phyloP scores from a whole-genome alignment of 176 grass and related monocot genomes.

The Tuctoria greenei region DNA sequence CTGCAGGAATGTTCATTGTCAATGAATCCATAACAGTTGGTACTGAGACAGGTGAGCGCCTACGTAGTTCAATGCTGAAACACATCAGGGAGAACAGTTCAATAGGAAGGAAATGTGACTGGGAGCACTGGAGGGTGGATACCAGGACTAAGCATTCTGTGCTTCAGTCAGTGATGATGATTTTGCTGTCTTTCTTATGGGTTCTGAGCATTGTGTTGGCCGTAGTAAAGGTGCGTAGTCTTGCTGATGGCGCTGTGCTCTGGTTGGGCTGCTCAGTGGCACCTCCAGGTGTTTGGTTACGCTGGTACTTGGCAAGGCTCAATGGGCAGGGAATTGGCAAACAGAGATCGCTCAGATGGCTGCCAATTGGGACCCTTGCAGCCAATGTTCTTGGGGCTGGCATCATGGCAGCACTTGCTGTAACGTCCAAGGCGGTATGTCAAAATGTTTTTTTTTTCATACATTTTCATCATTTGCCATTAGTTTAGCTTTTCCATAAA shows the following conservation, averaged over 20 bases:
- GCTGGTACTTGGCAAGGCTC: conserved; percentile 85
- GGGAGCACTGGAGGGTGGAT: conserved; percentile 52
- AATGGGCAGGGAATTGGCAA: conserved; percentile 79
- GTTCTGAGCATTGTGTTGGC: conserved; percentile 62
- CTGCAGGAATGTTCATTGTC: conserved; percentile 71
- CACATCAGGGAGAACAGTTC: conserved; percentile 38
- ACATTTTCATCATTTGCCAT: not conserved
- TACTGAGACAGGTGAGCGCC: conserved; percentile 61
- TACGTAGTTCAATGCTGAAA: conserved; percentile 47
- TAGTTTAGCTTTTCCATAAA: not conserved
- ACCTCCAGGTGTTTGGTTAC: conserved; percentile 80
- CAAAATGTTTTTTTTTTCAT: not conserved
- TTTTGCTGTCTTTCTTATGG: conserved; percentile 62
- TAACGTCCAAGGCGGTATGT: conserved; percentile 67
- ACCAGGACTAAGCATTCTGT: conserved; percentile 41
- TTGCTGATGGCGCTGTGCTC: conserved; percentile 47
- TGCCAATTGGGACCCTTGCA: conserved; percentile 77
- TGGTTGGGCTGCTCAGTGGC: conserved; percentile 80
- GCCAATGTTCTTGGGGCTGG: conserved; percentile 86
- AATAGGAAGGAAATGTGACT: conserved; percentile 40
- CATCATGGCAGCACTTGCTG: conserved; percentile 69
- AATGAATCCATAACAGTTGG: conserved; percentile 76
- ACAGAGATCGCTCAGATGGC: conserved; percentile 61
- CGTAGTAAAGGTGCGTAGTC: conserved; percentile 49
- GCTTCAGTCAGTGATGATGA: conserved; percentile 47